Conservation (phyloP, 371 early-diverging fungal genomes). For the Thermomucor indicae-seudaticae region DNA sequence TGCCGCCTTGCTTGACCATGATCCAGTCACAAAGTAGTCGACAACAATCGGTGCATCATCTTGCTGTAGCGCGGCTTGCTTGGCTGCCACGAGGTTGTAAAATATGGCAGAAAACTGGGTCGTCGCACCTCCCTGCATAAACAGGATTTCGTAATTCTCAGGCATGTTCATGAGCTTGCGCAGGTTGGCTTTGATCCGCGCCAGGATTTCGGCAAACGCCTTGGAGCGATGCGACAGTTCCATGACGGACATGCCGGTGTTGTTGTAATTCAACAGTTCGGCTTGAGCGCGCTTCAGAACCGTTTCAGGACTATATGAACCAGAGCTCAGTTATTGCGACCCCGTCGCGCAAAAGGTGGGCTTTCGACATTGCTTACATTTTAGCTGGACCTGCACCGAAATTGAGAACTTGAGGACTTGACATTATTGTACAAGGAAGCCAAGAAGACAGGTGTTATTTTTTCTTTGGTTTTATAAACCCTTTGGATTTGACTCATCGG, state of each 20-base stretch:
- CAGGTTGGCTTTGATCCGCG: conserved; percentile 67
- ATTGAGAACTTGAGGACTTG: conserved; percentile 50
- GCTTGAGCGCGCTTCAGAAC: conserved; percentile 81
- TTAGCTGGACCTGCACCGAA: conserved; percentile 94
- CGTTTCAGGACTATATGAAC: conserved; percentile 46
- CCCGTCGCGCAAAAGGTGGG: background rate
- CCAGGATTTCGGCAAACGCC: conserved; percentile 72
- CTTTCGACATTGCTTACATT: conserved; percentile 43
- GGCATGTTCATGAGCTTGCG: conserved; percentile 74
- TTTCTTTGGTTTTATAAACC: too few relatives aligned
- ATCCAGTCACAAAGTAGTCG: conserved; percentile 92
- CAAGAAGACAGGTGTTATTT: too few relatives aligned
- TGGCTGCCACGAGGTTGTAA: conserved; percentile 80
- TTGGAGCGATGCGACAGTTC: conserved; percentile 93
- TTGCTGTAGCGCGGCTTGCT: conserved; percentile 47
- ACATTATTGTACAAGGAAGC: too few relatives aligned
- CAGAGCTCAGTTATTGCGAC: background rate
- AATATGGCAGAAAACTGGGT: conserved; percentile 88
- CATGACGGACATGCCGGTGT: conserved; percentile 88
- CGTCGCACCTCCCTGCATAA: conserved; percentile 95
- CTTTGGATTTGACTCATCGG: too few relatives aligned
- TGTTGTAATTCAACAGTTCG: conserved; percentile 78
- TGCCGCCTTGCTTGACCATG: conserved; percentile 88
- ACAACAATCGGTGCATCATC: conserved; percentile 44
- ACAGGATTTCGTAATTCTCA: conserved; percentile 82